These are phyloP conservation scores for Curvularia hawaiiensis DNA, from an alignment of 2,329 filamentous ascomycete genomes.

Conservation along the genomic window DNA sequence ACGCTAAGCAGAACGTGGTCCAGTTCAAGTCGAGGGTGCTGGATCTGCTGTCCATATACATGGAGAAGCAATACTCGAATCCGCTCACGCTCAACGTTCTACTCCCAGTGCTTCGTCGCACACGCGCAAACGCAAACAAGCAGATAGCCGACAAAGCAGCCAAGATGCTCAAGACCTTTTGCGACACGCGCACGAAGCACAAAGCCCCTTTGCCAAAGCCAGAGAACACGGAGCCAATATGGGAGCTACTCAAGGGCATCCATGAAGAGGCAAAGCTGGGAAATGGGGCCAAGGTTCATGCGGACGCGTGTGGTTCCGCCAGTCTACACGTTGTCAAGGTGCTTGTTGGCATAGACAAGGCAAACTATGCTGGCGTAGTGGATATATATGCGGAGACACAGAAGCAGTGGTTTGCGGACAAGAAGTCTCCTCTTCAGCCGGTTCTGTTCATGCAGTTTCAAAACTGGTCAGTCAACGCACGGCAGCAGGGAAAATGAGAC, in stretches of 20 bases:
- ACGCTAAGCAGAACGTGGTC: constrained; percentile 85
- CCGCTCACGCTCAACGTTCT: constrained; percentile 71
- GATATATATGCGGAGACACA: constrained; percentile 52
- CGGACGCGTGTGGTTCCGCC: constrained; percentile 74
- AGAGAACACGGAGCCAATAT: constrained; percentile 51
- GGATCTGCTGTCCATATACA: constrained; percentile 83
- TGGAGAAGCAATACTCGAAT: constrained; percentile 76
- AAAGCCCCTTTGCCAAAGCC: constrained; percentile 53
- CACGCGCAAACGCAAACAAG: constrained; percentile 77
- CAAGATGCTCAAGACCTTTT: constrained; percentile 73
- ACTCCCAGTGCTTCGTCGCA: constrained; percentile 75
- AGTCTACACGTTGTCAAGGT: constrained; percentile 70
- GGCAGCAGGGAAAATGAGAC: constrained; percentile 33
- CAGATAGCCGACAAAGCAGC: constrained; percentile 75
- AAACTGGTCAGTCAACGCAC: constrained; percentile 48
- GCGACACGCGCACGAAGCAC: constrained; percentile 63
- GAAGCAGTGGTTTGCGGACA: constrained; percentile 51
- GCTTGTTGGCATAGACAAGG: constrained; percentile 57
- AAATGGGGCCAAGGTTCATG: constrained; percentile 70
- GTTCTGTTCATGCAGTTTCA: constrained; percentile 55
- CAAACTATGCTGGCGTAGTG: constrained; percentile 46
- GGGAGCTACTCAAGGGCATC: constrained; percentile 67
- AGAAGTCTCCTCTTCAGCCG: constrained; percentile 49
- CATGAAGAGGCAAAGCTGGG: constrained; percentile 71
- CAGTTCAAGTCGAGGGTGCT: constrained; percentile 95